Evolutionary conservation across 2,329 filamentous ascomycete species (phyloP).

Genomic region (Gremmenia infestans): DNA sequence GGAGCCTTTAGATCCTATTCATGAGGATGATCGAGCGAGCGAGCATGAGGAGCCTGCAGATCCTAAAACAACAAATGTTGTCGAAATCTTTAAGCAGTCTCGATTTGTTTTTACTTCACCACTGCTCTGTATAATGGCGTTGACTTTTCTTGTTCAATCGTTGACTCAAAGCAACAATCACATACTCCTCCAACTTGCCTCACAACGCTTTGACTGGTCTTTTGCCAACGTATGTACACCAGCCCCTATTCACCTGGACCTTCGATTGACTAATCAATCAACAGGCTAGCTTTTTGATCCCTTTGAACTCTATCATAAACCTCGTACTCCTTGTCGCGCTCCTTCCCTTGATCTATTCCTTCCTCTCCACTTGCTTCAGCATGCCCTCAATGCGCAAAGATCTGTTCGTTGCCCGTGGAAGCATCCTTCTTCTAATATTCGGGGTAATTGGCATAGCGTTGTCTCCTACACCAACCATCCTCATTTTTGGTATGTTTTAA

Average conservation of each 20-base stretch:
- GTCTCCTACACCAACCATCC: slow-evolving; percentile 1
- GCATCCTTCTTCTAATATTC: slow-evolving; percentile 12
- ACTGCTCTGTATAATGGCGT: slow-evolving; percentile 4
- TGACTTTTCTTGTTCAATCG: slow-evolving; percentile 7
- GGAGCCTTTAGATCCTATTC: background rate
- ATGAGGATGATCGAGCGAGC: background rate
- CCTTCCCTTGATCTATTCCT: slow-evolving; percentile 11
- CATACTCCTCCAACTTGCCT: slow-evolving; percentile 48
- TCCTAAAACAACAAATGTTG: background rate
- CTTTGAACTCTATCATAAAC: slow-evolving; percentile 9
- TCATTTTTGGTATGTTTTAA: slow-evolving; percentile 8
- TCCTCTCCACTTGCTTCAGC: slow-evolving; percentile 2
- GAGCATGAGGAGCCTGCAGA: background rate
- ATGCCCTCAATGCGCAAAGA: slow-evolving; percentile 10
- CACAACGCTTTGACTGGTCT: slow-evolving; percentile 37
- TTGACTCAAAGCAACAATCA: slow-evolving; percentile 15
- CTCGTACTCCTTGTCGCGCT: slow-evolving; percentile 14
- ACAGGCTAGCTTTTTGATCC: slow-evolving; percentile 16
- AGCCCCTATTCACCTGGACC: background rate
- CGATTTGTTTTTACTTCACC: slow-evolving; percentile 21
- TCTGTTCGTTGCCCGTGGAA: slow-evolving; percentile 27
- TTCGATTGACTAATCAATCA: background rate
- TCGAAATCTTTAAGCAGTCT: slow-evolving; percentile 4
- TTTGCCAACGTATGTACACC: slow-evolving; percentile 27
- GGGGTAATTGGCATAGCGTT: slow-evolving; percentile 10